A percentile compares a stretch with the other conserved stretches of the same genome.
Evolutionary conservation across 495 filamentous ascomycete genomes (phyloP).

Genomic region (Apiosordaria backusii): DNA sequence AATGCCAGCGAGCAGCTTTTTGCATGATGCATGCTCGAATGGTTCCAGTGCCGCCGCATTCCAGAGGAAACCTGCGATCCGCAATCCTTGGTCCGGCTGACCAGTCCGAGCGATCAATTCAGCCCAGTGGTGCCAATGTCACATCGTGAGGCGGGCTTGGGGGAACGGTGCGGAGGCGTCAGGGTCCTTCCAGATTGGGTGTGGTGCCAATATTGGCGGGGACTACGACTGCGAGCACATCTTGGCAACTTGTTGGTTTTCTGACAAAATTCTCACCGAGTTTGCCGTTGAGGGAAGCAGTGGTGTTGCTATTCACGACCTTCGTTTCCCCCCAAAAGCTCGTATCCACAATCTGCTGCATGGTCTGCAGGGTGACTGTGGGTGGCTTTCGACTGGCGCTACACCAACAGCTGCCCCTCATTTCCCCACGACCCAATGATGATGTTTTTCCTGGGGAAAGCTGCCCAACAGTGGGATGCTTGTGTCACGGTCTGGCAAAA

Average conservation of each 20-base stretch:
- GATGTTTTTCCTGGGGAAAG: not conserved
- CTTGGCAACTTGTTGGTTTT: not conserved
- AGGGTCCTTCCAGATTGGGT: not conserved
- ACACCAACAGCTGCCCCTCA: slow-evolving; percentile 5
- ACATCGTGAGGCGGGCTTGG: not conserved
- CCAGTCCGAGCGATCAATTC: slow-evolving; percentile 4
- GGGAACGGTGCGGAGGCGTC: not conserved
- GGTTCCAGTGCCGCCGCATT: not conserved
- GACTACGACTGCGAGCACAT: not conserved
- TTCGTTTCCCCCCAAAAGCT: not conserved
- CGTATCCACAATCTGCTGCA: not conserved
- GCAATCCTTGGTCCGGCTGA: slow-evolving; percentile 3
- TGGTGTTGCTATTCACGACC: not conserved
- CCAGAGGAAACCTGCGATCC: not conserved
- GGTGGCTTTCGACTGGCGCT: not conserved
- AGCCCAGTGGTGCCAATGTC: not conserved
- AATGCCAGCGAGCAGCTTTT: not conserved
- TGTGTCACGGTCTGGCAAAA: not conserved
- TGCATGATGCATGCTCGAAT: not conserved
- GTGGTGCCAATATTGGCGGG: not conserved
- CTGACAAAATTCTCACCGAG: not conserved
- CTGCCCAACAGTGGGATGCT: not conserved
- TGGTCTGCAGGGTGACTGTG: not conserved
- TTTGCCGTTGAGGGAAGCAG: not conserved
- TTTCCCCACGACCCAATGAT: slow-evolving; percentile 1